Evolutionary conservation across 2,329 filamentous ascomycete genomes (phyloP), one percentile per base, ranked within the genome.

Genomic region (Trichophyton simii): DNA sequence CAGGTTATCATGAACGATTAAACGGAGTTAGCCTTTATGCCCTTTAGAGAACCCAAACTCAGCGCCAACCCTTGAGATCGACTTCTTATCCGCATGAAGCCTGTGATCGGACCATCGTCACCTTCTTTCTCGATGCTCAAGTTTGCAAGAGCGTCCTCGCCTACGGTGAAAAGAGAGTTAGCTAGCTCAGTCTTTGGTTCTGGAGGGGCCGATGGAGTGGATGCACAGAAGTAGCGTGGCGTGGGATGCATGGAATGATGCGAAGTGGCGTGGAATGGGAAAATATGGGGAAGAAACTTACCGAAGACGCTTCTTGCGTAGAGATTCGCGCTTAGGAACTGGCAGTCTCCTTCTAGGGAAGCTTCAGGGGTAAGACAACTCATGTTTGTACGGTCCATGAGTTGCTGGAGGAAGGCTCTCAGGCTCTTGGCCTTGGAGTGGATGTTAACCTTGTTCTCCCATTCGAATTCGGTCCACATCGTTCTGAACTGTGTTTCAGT

Each of bases 381-480:
- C 94, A 99, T 99, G 76, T 99, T 97, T 60, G 94, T 99, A 73
- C 88, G 92, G 64, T 91, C 90, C 94, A 97, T 97, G 63, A 99
- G 80, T 73, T 95, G 87, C 68, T 89, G 87, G 66, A 99, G 78
- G 83, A 99, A 99, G 20, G 95, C 90, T 58, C 92, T 85, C 64
- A 99, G 80, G 31, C 84, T 87, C 79, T 92, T 95, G 67, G 89
- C 90, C 81, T 96, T 97, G 66, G 89, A 95, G 77, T 96, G 96
- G 78, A 99, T 97, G 78, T 99, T 99, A 75, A 99, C 92, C 83
- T 99, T 99, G 79, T 99, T 99, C 81, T 99, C 94, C 94, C 94
- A 99, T 74, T 99, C 94, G 67, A 99, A 99, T 73, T 99, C 94
- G 42, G 94, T 99, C 94, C 94, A 99, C 94, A 99, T 99, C n/a